Evolutionary conservation across 768 basidiomycete genomes (phyloP).

Genomic region (Hygrocybe coccinea): DNA sequence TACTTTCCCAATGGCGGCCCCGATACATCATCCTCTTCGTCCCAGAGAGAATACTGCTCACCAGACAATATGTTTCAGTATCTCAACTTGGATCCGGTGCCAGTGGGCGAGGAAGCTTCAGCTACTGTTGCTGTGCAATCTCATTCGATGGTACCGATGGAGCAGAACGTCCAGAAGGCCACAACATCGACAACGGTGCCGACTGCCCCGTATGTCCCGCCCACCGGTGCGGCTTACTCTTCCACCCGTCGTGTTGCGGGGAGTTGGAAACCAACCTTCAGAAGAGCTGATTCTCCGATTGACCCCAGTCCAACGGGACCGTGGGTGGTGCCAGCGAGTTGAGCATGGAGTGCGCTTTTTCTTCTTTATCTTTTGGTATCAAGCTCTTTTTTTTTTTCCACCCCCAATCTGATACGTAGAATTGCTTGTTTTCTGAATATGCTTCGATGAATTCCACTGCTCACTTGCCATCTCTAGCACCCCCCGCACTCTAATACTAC

Average conservation of each 20-base stretch:
- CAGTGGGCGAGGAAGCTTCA: neutral
- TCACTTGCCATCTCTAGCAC: too few relatives aligned
- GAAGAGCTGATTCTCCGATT: slow-evolving; percentile 14
- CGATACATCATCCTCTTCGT: neutral
- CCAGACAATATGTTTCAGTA: slow-evolving; percentile 18
- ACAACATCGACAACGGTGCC: slow-evolving; percentile 22
- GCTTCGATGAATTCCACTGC: too few relatives aligned
- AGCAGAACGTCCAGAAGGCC: slow-evolving; percentile 4
- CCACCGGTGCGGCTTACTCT: slow-evolving; percentile 48
- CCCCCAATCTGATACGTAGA: too few relatives aligned
- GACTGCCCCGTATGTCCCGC: slow-evolving; percentile 43
- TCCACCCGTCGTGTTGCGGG: slow-evolving; percentile 52
- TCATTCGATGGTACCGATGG: neutral
- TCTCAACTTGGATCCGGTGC: slow-evolving; percentile 31
- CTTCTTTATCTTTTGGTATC: too few relatives aligned
- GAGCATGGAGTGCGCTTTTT: neutral
- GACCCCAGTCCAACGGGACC: slow-evolving; percentile 28
- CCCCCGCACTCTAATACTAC: too few relatives aligned
- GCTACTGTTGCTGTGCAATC: neutral
- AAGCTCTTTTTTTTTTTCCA: too few relatives aligned
- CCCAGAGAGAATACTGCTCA: neutral
- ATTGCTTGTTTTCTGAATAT: too few relatives aligned
- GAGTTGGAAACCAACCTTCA: slow-evolving; percentile 39
- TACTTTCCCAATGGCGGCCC: slow-evolving; percentile 1
- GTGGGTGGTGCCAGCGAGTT: slow-evolving; percentile 27